Evolutionary conservation across 768 basidiomycete species (phyloP), one percentile per base, ranked within the genome.

Genomic region (Phanerochaete carnosa): DNA sequence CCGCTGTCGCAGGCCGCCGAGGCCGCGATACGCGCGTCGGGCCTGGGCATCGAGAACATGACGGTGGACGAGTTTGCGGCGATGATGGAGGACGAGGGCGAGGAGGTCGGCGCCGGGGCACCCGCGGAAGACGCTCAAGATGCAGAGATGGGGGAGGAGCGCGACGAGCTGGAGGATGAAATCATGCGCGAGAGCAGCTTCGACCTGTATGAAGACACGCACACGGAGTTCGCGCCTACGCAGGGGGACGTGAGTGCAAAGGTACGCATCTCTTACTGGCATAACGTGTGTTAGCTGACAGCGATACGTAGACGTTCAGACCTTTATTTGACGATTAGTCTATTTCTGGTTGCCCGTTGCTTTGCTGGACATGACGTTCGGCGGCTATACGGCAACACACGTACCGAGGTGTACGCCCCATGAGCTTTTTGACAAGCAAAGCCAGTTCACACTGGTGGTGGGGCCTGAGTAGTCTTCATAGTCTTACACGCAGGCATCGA

Each of bases 41-140:
- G 89, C 4, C 73, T 92, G 29, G 88, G 86, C 2, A 76, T 87
- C 25, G 88, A 90, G 66, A 68, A 79, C 61, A 89, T 92, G 89
- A 75, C 79, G 60, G 77, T 72, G 5, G 79, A 83, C 25, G 88
- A 90, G 68, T 71, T 91, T 35, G 78, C 75, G 23, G 83, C 80
- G 26, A 78, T 88, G 76, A 71, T 88, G 22, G 83, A 84, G 56
- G 85, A 77, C 28, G 84, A 86, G 1, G 85, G 80, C 12, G 83
- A 83, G 61, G 86, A 88, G 65, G 80, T 75, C 47, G 70, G 68
- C 37, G 64, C 55, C 11, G 11, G 39, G 5, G n/a, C 49, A 32
- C 51, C 49, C 52, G 49, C n/a, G 52, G 11, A 39, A 35, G 32
- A 46, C 59, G 45, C 29, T 39, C 35, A 39, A 30, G 45, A 54